phyloP scores from a whole-genome alignment of 371 early-diverging fungal genomes.

The Syncephalis plumigaleata region DNA sequence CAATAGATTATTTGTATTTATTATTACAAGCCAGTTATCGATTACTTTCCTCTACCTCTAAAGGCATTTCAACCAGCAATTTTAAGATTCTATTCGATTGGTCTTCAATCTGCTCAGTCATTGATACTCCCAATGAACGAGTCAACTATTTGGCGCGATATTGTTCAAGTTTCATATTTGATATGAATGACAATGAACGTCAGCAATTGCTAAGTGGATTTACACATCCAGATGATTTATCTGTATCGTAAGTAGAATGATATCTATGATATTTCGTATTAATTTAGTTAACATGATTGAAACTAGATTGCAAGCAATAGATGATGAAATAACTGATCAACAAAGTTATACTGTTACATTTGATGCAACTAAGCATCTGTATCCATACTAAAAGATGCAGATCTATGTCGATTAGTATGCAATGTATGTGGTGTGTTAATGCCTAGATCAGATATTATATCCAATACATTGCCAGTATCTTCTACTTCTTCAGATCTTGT shows the following conservation, averaged over 20 bases:
- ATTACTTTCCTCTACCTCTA: too few relatives aligned
- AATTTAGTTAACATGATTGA: conserved; percentile 21
- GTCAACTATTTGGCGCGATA: too few relatives aligned
- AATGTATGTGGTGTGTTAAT: conserved; percentile 42
- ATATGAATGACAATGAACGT: conserved; percentile 15
- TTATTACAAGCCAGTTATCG: too few relatives aligned
- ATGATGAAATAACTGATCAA: conserved; percentile 22
- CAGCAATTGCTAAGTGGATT: conserved; percentile 6
- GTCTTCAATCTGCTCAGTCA: too few relatives aligned
- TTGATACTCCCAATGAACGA: too few relatives aligned
- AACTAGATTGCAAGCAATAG: conserved; percentile 9
- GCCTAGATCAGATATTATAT: conserved; percentile 2
- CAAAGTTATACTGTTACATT: conserved; percentile 15
- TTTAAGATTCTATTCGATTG: too few relatives aligned
- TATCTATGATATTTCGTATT: conserved; percentile 17
- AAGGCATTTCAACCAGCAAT: too few relatives aligned
- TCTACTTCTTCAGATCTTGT: conserved; percentile 24
- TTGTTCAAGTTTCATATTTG: conserved; percentile 15
- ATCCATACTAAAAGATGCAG: conserved; percentile 7
- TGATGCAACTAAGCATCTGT: conserved; percentile 14
- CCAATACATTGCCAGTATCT: too few relatives aligned
- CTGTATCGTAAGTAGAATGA: conserved; percentile 1
- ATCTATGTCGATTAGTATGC: conserved; percentile 32
- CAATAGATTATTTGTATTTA: too few relatives aligned
- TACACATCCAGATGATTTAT: conserved; percentile 2